Conservation (phyloP, 192 early-diverging fungal species). For the Chytriomyces sp. region DNA sequence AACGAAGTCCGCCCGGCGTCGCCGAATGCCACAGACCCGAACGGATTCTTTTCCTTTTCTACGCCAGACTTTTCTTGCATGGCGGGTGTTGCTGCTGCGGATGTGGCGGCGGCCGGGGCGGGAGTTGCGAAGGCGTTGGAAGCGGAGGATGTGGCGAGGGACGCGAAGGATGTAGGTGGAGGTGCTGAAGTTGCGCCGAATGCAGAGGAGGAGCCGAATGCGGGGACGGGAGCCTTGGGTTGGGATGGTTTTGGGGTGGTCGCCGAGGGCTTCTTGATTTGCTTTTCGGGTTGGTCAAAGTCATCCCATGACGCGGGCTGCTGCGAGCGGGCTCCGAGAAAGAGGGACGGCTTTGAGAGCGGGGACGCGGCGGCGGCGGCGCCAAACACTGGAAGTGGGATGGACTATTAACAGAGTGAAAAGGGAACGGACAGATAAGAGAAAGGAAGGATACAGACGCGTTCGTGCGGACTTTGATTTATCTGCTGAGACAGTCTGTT, state of each 20-base stretch:
- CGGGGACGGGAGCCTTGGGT: not conserved
- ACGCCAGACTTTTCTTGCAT: not conserved
- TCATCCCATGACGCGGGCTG: not conserved
- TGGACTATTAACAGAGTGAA: not conserved
- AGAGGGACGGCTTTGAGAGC: not conserved
- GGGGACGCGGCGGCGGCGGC: not conserved
- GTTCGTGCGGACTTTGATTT: not conserved
- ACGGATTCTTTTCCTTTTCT: conserved; percentile 20
- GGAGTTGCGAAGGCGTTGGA: not conserved
- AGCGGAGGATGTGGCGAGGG: not conserved
- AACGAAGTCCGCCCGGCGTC: conserved; percentile 8
- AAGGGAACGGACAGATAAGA: not conserved
- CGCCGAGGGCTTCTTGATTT: not conserved
- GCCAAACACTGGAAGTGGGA: not conserved
- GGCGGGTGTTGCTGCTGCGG: not conserved
- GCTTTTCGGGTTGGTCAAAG: not conserved
- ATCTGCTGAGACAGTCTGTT: not conserved
- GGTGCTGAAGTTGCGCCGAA: not conserved
- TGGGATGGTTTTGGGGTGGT: not conserved
- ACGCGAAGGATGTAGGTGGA: not conserved
- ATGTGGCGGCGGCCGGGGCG: not conserved
- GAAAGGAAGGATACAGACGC: not conserved
- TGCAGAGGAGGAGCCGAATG: conserved; percentile 1
- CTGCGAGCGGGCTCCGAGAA: not conserved
- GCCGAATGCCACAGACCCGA: conserved; percentile 18